phyloP scores from a whole-genome alignment of 2,329 filamentous ascomycete species.

The Aschersonia sp. region DNA sequence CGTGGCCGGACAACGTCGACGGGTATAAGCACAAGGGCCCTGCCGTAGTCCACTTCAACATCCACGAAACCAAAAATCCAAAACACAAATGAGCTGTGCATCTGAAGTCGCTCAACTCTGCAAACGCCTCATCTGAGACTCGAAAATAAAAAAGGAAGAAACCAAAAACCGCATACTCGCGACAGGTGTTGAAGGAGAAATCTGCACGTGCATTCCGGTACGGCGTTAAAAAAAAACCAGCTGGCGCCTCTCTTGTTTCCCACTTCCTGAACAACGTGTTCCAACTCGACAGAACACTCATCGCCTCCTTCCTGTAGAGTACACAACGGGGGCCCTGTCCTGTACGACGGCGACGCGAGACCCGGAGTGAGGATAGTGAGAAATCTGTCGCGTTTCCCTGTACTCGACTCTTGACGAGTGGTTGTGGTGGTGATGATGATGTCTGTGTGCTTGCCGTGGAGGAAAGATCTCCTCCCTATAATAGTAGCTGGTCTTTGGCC shows the following conservation, averaged over 20 bases:
- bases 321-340: slow-evolving; percentile 12
- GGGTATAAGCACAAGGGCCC: no score
- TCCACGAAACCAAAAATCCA: no score
- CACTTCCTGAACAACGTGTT: neutral
- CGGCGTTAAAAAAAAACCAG: no score
- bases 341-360: slow-evolving; percentile 22
- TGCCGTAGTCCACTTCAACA: no score
- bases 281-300: neutral
- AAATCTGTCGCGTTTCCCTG: neutral
- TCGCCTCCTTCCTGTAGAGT: neutral
- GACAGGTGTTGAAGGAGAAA: no score
- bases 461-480: slow-evolving; percentile 40
- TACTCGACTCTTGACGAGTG: neutral
- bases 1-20: no score
- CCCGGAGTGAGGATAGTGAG: neutral
- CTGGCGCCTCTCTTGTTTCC: neutral
- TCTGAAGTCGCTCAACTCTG: no score
- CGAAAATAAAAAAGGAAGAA: no score
- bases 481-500: slow-evolving; percentile 34
- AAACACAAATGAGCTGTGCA: no score
- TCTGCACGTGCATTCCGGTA: no score
- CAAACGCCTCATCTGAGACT: no score
- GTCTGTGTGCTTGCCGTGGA: slow-evolving; percentile 18
- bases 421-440: slow-evolving; percentile 18
- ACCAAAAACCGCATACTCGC: no score